Base-by-base conservation (phyloP, 345 rosid genomes). In the Pugionium cornutum region DNA sequence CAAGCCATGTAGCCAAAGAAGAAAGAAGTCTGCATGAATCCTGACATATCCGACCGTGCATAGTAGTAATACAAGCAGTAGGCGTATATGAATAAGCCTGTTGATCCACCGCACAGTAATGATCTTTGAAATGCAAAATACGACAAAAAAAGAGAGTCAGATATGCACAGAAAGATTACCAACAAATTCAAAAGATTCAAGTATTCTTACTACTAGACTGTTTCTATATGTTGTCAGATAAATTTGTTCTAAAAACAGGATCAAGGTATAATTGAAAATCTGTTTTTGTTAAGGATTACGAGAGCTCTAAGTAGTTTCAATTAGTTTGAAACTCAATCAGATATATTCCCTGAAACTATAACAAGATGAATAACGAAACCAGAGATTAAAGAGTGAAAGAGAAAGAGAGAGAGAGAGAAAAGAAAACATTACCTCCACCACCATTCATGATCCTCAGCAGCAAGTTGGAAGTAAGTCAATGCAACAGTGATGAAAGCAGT, bases 381-480 rank as follows among this genome's bases (percentile, higher is more conserved):
- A 57, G n/a, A 50, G 35, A 4, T 41, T 25, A 44, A 35, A 30
- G 35, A 43, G 34, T 11, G 7, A 31, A 52, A 51, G 7, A 27
- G 45, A 46, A 32, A 31, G 6, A 33, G 7, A 27, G 45, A 46
- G 25, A 31, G 6, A 33, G 60, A 53, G 18, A 9, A 33, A 1
- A 32, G 45, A 47, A 49, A 5, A 9, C 62, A 35, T 44, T 67
- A 83, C 88, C 85, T 83, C 88, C 88, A 83, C 88, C 85, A 83
- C 85, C 85, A 83, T 18, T 73, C 83, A 42, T 81, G 85, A 61
- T 79, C 85, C 78, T 83, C 85, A 47, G 85, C 82, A 48, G 88
- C 82, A 25, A 83, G 85, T 69, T 83, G 83, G 70, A 83, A 77
- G 63, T 83, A 83, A 0, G 88, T 81, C 73, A 83, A 66, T 0